Evolutionary conservation across 2,329 filamentous ascomycete species (phyloP).

Genomic region (Cyphellophora europaea): DNA sequence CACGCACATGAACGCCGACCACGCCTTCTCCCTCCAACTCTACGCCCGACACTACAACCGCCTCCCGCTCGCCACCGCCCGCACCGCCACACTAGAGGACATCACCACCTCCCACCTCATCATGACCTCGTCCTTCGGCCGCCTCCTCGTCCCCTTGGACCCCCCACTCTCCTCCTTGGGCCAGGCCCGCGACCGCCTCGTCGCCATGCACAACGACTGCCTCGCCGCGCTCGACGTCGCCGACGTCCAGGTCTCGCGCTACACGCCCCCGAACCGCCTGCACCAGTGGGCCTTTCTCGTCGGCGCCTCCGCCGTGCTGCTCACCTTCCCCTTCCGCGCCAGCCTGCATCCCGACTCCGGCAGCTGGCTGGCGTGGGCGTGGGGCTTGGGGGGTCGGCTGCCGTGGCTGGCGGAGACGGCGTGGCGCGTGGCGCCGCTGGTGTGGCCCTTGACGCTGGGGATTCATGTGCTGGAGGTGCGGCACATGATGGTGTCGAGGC

Average conservation of each 20-base stretch:
- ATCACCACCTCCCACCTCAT: constrained; percentile 55
- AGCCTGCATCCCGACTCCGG: constrained; percentile 44
- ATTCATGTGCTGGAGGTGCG: constrained; percentile 59
- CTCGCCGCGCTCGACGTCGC: constrained; percentile 53
- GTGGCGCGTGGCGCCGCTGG: constrained; percentile 47
- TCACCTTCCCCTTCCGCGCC: constrained; percentile 41
- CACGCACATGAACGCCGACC: constrained; percentile 80
- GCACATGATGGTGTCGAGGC: constrained; percentile 33
- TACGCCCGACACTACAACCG: constrained; percentile 67
- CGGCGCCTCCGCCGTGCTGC: constrained; percentile 39
- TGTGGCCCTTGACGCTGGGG: constrained; percentile 50
- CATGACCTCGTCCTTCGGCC: constrained; percentile 43
- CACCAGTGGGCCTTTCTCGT: constrained; percentile 8
- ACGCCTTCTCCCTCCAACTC: constrained; percentile 61
- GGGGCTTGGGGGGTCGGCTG: constrained; percentile 38
- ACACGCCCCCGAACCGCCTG: constrained; percentile 30
- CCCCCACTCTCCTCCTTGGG: constrained; percentile 61
- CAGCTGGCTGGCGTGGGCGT: constrained; percentile 33
- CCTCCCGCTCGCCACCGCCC: constrained; percentile 36
- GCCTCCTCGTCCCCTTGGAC: constrained; percentile 50
- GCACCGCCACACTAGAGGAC: constrained; percentile 52
- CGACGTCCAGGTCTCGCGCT: constrained; percentile 45
- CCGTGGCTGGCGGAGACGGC: constrained; percentile 52
- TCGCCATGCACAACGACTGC: constrained; percentile 60
- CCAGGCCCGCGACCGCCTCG: constrained; percentile 60